Evolutionary conservation across 2,329 filamentous ascomycete genomes (phyloP).

Genomic region (Lasiodiplodia hormozganensis): DNA sequence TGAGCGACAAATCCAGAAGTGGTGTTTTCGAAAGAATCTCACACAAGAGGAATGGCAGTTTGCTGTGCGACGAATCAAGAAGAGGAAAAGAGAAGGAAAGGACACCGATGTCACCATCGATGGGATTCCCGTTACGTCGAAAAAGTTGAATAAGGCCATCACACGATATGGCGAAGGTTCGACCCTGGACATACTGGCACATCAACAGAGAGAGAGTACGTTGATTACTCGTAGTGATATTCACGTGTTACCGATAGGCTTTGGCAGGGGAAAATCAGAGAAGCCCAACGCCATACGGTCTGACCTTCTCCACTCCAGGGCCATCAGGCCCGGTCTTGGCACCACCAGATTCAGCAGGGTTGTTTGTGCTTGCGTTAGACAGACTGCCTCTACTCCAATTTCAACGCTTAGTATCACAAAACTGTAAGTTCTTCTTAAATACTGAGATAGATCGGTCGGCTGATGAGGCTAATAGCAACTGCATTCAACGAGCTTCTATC

Average conservation of each 20-base stretch:
- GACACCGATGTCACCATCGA: constrained; percentile 24
- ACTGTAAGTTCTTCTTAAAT: too few species aligned
- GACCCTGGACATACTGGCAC: background rate
- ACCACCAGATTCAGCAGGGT: too few species aligned
- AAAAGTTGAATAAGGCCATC: constrained; percentile 1
- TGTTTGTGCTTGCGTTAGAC: too few species aligned
- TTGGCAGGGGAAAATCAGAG: background rate
- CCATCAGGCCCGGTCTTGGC: too few species aligned
- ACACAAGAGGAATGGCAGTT: constrained; percentile 34
- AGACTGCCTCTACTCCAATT: too few species aligned
- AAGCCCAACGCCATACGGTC: background rate
- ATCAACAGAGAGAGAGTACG: background rate
- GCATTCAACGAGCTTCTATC: too few species aligned
- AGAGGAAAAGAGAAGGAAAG: constrained; percentile 33
- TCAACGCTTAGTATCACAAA: too few species aligned
- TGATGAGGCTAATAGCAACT: too few species aligned
- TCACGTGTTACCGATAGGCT: too few species aligned
- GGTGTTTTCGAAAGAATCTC: constrained; percentile 38
- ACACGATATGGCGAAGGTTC: background rate
- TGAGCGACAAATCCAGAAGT: constrained; percentile 37
- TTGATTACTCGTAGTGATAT: background rate
- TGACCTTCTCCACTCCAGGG: background rate
- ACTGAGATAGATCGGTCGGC: too few species aligned
- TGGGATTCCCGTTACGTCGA: background rate
- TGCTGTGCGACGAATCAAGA: constrained; percentile 32